Percentiles rank a stretch among this genome's conserved stretches.
Evolutionary conservation across 345 rosid species (phyloP).

Genomic region (Gossypium bickii): DNA sequence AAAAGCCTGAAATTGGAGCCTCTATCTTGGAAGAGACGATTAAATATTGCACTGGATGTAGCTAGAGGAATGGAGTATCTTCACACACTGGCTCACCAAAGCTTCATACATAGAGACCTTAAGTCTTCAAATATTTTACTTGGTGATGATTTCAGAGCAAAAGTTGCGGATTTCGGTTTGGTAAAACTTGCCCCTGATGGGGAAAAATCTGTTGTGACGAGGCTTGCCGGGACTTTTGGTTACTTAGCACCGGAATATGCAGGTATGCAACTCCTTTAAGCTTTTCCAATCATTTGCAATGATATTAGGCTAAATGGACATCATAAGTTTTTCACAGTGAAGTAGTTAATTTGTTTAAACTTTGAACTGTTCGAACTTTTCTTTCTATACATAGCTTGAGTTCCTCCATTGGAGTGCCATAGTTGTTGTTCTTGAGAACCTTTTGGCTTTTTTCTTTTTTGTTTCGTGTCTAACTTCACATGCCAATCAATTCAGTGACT

Average conservation of each 20-base stretch:
- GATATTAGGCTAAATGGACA: not conserved
- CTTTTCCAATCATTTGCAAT: slow-evolving; percentile 12
- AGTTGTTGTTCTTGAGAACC: not conserved
- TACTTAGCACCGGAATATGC: slow-evolving; percentile 90
- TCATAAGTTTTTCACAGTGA: not conserved
- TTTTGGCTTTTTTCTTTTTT: not conserved
- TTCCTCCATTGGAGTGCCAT: not conserved
- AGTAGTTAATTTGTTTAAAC: not conserved
- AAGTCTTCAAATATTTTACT: slow-evolving; percentile 74
- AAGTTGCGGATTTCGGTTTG: slow-evolving; percentile 76
- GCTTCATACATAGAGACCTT: slow-evolving; percentile 78
- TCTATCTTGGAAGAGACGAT: slow-evolving; percentile 63
- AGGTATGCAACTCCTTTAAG: slow-evolving; percentile 35
- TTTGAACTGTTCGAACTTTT: not conserved
- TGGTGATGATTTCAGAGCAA: slow-evolving; percentile 65
- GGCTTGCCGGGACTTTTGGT: slow-evolving; percentile 81
- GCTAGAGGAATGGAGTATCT: slow-evolving; percentile 83
- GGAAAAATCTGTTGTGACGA: slow-evolving; percentile 55
- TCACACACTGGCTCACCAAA: slow-evolving; percentile 62
- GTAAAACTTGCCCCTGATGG: slow-evolving; percentile 81
- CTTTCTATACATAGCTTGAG: not conserved
- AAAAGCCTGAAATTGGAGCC: slow-evolving; percentile 61
- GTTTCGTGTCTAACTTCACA: not conserved
- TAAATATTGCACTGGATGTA: slow-evolving; percentile 67
- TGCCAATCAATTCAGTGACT: slow-evolving; percentile 40